These are phyloP conservation scores for Sarocladium strictum DNA, from an alignment of 2,329 filamentous ascomycete genomes.

Conservation along the genomic window DNA sequence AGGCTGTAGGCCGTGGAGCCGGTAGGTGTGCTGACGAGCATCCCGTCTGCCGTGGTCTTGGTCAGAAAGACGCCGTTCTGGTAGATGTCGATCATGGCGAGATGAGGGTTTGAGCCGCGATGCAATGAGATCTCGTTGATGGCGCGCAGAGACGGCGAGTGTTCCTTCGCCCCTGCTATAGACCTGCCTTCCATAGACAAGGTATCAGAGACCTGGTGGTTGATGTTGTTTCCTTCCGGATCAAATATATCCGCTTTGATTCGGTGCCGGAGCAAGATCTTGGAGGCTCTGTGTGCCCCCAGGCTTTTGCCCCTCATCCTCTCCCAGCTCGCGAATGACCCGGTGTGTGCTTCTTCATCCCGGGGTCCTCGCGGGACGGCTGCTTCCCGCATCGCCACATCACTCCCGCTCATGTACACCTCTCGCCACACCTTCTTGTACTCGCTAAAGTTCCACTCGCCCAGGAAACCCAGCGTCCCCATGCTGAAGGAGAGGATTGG, in stretches of 20 bases:
- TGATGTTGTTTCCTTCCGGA: slow-evolving; percentile 56
- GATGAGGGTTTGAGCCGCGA: slow-evolving; percentile 80
- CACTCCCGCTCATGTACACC: slow-evolving; percentile 74
- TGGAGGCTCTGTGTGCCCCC: slow-evolving; percentile 66
- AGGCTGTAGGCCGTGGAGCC: slow-evolving; percentile 94
- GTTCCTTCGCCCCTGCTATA: slow-evolving; percentile 29
- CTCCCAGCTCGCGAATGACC: slow-evolving; percentile 52
- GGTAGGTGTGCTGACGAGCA: slow-evolving; percentile 89
- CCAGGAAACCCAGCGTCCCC: slow-evolving; percentile 90
- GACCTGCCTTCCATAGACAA: slow-evolving; percentile 39
- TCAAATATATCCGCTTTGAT: slow-evolving; percentile 83
- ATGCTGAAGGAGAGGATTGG: slow-evolving; percentile 94
- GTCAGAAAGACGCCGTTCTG: slow-evolving; percentile 87
- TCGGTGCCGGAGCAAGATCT: slow-evolving; percentile 79
- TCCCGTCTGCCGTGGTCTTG: slow-evolving; percentile 90
- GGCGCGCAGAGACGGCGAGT: slow-evolving; percentile 53
- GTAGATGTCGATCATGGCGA: slow-evolving; percentile 87
- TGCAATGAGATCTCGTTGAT: slow-evolving; percentile 96
- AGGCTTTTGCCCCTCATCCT: slow-evolving; percentile 73
- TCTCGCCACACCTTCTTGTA: slow-evolving; percentile 89
- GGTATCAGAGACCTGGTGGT: slow-evolving; percentile 38
- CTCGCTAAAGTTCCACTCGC: slow-evolving; percentile 93
- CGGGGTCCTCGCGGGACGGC: slow-evolving; percentile 26
- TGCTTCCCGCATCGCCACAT: slow-evolving; percentile 41
- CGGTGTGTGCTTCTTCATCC: slow-evolving; percentile 13